These are phyloP conservation scores for Haematococcus sp. DNA, from an alignment of 139 green algal species.

Conservation along the genomic window DNA sequence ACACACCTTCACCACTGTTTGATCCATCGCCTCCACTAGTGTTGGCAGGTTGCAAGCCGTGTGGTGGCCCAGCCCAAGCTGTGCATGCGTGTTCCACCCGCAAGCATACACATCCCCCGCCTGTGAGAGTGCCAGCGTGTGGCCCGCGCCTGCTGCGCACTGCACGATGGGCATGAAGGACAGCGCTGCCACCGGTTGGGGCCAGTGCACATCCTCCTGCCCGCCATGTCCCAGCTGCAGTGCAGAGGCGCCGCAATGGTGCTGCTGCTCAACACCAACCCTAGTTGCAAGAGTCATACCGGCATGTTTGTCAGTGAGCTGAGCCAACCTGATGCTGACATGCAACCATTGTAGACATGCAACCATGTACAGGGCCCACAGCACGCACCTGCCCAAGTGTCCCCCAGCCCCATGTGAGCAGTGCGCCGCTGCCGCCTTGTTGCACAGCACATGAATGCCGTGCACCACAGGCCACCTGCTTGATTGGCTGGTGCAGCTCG, in stretches of 20 bases:
- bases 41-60: not conserved
- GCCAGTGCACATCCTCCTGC: no score
- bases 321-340: not conserved
- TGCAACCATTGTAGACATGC: not conserved
- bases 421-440: not conserved
- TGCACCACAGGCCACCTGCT: not conserved
- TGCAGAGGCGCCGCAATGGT: no score
- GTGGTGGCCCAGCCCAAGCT: not conserved
- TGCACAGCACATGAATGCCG: not conserved
- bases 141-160: not conserved
- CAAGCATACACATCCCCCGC: not conserved
- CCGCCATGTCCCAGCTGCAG: no score
- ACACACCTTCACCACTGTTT: not conserved
- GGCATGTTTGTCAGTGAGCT: no score
- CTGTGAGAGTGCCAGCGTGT: not conserved
- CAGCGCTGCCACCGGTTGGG: not conserved
- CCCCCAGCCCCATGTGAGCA: constrained; percentile 5
- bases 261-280: no score
- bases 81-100: not conserved
- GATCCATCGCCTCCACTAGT: not conserved
- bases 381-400: not conserved
- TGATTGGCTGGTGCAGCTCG: not conserved
- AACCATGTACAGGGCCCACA: not conserved
- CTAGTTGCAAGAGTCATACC: no score
- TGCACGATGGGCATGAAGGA: not conserved